These are phyloP conservation scores for Mrakia frigida DNA, from an alignment of 768 basidiomycete species.

Conservation along the genomic window DNA sequence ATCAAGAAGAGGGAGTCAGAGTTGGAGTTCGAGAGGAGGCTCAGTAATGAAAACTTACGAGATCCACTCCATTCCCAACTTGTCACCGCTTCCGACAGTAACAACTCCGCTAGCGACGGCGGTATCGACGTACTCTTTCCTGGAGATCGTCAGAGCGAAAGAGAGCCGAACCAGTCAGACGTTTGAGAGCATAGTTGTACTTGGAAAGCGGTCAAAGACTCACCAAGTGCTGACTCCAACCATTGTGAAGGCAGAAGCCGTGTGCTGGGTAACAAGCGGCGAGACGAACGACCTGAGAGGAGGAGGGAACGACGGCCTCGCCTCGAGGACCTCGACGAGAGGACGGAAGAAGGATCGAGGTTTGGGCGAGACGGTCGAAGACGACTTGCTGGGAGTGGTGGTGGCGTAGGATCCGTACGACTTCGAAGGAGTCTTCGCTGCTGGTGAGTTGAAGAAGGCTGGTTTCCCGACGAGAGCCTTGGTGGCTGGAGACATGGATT, in stretches of 20 bases:
- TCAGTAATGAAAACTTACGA: not conserved
- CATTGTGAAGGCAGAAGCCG: not conserved
- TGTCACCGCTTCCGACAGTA: slow-evolving; percentile 14
- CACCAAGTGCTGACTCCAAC: slow-evolving; percentile 12
- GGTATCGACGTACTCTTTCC: slow-evolving; percentile 13
- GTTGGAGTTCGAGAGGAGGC: too few relatives aligned
- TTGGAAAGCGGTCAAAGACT: not conserved
- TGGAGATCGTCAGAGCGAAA: not conserved
- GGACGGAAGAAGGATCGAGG: slow-evolving; percentile 5
- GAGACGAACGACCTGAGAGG: slow-evolving; percentile 18
- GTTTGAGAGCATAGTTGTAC: not conserved
- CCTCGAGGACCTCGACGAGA: slow-evolving; percentile 5
- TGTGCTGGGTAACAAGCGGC: slow-evolving; percentile 8
- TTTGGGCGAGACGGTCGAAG: not conserved
- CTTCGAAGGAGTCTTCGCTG: not conserved
- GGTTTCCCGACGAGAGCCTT: not conserved
- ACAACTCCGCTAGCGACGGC: slow-evolving; percentile 14
- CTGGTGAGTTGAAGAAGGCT: not conserved
- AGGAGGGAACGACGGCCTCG: not conserved
- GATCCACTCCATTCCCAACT: slow-evolving; percentile 29
- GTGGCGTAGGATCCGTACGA: not conserved
- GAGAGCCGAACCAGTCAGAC: not conserved
- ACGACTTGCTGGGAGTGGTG: not conserved
- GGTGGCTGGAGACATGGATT: not conserved
- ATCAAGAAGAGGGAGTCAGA: not conserved